phyloP scores from a whole-genome alignment of 306 rosid species.

The Rubus parviflorus region DNA sequence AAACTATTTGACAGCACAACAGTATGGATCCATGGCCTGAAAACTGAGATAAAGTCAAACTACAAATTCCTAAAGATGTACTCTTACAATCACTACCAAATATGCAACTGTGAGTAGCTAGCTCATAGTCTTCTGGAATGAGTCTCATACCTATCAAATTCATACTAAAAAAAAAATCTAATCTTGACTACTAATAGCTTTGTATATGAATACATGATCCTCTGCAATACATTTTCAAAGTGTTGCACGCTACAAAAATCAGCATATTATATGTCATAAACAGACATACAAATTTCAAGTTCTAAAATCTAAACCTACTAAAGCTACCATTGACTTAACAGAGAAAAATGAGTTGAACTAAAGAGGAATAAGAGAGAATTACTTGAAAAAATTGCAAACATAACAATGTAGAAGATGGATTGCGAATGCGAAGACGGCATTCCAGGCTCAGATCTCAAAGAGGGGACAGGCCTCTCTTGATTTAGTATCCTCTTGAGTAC shows the following conservation, averaged over 20 bases:
- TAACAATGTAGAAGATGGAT: conserved; percentile 61
- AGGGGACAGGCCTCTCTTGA: conserved; percentile 76
- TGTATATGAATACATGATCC: background rate
- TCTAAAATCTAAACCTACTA: background rate
- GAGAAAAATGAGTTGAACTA: background rate
- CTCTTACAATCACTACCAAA: background rate
- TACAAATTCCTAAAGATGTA: background rate
- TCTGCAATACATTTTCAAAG: background rate
- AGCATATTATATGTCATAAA: background rate
- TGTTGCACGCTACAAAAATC: background rate
- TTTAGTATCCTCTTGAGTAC: conserved; percentile 61
- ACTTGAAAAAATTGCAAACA: conserved; percentile 58
- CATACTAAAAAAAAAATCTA: too few species aligned
- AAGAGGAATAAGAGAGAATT: conserved; percentile 37
- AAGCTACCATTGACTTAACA: background rate
- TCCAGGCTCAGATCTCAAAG: conserved; percentile 77
- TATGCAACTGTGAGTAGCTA: background rate
- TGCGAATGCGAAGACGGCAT: conserved; percentile 96
- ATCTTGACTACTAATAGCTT: background rate
- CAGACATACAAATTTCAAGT: background rate
- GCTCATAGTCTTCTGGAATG: background rate
- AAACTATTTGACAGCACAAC: background rate
- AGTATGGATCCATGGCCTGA: background rate
- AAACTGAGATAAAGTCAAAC: background rate
- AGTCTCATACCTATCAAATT: background rate